Conservation (phyloP, 2,329 filamentous ascomycete species). For the Aspergillus pseudotamarii region DNA sequence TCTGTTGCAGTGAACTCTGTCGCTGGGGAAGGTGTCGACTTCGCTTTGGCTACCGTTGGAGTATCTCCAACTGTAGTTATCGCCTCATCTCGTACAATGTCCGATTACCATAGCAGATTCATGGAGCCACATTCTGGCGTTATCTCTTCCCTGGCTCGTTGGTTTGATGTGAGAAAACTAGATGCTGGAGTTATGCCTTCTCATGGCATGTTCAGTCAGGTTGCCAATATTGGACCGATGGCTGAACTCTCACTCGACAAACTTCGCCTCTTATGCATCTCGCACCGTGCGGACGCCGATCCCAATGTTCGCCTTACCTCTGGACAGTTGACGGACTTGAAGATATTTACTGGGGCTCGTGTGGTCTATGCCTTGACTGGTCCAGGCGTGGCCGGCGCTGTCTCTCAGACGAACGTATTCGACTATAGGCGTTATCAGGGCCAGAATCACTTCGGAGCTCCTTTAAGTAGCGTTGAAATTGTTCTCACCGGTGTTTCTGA, state of each 20-base stretch:
- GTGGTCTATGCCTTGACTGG: constrained; percentile 84
- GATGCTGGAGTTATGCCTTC: constrained; percentile 74
- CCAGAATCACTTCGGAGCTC: constrained; percentile 76
- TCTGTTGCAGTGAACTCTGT: constrained; percentile 89
- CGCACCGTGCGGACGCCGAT: constrained; percentile 68
- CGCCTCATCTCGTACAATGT: constrained; percentile 72
- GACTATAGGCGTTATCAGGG: constrained; percentile 69
- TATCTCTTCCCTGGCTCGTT: constrained; percentile 69
- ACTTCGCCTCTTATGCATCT: constrained; percentile 78
- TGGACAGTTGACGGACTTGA: constrained; percentile 73
- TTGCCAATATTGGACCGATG: constrained; percentile 41
- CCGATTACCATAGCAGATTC: constrained; percentile 67
- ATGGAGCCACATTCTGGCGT: constrained; percentile 62
- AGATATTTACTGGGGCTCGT: constrained; percentile 77
- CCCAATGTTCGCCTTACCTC: constrained; percentile 67
- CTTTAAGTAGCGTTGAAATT: constrained; percentile 77
- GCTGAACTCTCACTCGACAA: constrained; percentile 59
- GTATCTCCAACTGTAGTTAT: constrained; percentile 82
- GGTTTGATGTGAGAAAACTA: constrained; percentile 70
- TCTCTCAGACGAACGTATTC: constrained; percentile 84
- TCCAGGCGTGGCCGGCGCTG: constrained; percentile 80
- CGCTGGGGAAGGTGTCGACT: constrained; percentile 70
- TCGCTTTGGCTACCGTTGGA: constrained; percentile 71
- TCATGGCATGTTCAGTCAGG: constrained; percentile 60
- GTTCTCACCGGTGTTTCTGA: constrained; percentile 56